Evolutionary conservation across 2,329 filamentous ascomycete species (phyloP), one percentile per base, ranked within the genome.

Genomic region (Massarina eburnea): DNA sequence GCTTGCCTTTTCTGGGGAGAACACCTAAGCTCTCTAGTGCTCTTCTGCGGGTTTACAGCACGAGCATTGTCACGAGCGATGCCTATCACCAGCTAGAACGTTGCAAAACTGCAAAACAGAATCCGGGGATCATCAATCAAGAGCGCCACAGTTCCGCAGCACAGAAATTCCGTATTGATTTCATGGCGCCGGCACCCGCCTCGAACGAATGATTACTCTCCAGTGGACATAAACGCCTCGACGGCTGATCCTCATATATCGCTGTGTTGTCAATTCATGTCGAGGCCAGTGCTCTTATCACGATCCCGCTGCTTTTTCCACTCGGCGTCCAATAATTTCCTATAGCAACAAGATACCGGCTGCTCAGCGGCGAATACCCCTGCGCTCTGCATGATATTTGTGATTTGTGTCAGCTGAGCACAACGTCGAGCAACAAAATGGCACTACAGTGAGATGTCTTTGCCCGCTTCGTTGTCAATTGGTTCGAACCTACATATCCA

Each of bases 141-240:
- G 48, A 58, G 49, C 62, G 66, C 66, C 67, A 69, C 59, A 51
- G 65, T 69, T 43, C 39, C 58, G 67, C 65, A 59, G 58, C 58
- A 64, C 62, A 39, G 45, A 35, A 38, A 56, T 62, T 47, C 55
- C 46, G 50, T 64, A 58, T 62, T 58, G 57, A 61, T 55, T 61
- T 49, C 45, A 58, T 47, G 46, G 48, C 56, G 48, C 55, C 50
- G 47, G 32, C 38, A 43, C 39, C 48, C 46, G 46, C 46, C 43
- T 42, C 39, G 24, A 48, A 43, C 36, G 40, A 52, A 48, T 49
- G 34, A 48, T 49, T 48, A 43, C 24, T 18, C 49, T 40, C 58
- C 50, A 35, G 29, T 50, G 47, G 42, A 43, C 9, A 30, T 14
- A 4, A 30, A 39, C 33, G 18, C 17, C 39, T 24, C 17, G 39